phyloP scores from a whole-genome alignment of 2,329 filamentous ascomycete species.

The Penicillium sp. region DNA sequence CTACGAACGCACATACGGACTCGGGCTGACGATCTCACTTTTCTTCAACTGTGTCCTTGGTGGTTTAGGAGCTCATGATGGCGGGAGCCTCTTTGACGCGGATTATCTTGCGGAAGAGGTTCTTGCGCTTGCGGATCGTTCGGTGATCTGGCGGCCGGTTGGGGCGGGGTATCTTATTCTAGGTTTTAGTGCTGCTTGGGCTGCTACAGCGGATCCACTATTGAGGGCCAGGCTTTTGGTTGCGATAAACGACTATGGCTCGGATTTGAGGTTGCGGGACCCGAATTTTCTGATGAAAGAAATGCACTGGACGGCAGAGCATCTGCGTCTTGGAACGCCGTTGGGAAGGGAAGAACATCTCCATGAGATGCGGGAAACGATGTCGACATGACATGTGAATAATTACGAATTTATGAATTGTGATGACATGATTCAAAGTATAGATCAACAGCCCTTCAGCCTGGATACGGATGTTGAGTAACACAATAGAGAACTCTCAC shows the following conservation, averaged over 20 bases:
- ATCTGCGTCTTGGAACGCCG: slow-evolving; percentile 10
- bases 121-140: slow-evolving; percentile 26
- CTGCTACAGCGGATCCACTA: slow-evolving; percentile 18
- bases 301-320: slow-evolving; percentile 10
- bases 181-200: slow-evolving; percentile 27
- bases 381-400: neutral
- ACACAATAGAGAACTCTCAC: neutral
- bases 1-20: slow-evolving; percentile 33
- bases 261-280: slow-evolving; percentile 20
- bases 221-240: slow-evolving; percentile 17
- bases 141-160: slow-evolving; percentile 30
- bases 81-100: slow-evolving; percentile 16
- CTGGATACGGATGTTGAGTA: neutral
- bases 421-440: neutral
- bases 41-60: slow-evolving; percentile 35
- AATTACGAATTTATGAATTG: neutral
- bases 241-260: slow-evolving; percentile 24
- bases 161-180: slow-evolving; percentile 32
- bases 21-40: slow-evolving; percentile 31
- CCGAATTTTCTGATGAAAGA: neutral
- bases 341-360: neutral
- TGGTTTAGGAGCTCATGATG: slow-evolving; percentile 27
- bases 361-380: neutral
- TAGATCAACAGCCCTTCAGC: neutral
- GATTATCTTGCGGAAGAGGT: slow-evolving; percentile 25